phyloP scores from a whole-genome alignment of 306 rosid genomes.

The Glycine latifolia region DNA sequence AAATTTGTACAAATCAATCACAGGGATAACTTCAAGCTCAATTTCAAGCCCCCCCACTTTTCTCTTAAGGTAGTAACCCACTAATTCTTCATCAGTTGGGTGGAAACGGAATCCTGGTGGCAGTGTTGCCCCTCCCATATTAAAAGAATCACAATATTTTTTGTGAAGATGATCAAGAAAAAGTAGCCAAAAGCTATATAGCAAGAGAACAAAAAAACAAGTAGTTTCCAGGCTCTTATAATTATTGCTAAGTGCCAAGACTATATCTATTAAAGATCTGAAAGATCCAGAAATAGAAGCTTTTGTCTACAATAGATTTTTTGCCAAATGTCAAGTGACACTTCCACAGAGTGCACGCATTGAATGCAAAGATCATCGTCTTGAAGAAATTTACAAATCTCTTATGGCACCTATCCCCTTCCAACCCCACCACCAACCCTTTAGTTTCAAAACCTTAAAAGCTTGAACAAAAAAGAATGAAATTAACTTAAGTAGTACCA shows the following conservation, averaged over 20 bases:
- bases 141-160: background rate
- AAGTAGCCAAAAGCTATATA: constrained; percentile 33
- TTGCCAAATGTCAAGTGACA: constrained; percentile 59
- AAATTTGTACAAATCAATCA: constrained; percentile 81
- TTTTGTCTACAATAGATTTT: constrained; percentile 63
- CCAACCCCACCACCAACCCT: constrained; percentile 43
- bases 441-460: background rate
- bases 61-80: constrained; percentile 86
- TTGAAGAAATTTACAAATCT: constrained; percentile 41
- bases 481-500: constrained; percentile 38
- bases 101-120: constrained; percentile 95
- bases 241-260: constrained; percentile 55
- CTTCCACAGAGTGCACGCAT: constrained; percentile 58
- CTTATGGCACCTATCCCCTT: constrained; percentile 49
- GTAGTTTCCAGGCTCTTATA: constrained; percentile 3
- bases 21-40: constrained; percentile 91
- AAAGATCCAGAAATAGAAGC: constrained; percentile 87
- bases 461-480: background rate
- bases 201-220: constrained; percentile 14
- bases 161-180: constrained; percentile 12
- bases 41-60: constrained; percentile 85
- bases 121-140: constrained; percentile 54
- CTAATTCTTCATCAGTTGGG: constrained; percentile 90
- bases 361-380: constrained; percentile 78
- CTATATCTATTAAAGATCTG: constrained; percentile 69